phyloP scores from a whole-genome alignment of 2,329 filamentous ascomycete genomes.

The Macrophomina tecta region DNA sequence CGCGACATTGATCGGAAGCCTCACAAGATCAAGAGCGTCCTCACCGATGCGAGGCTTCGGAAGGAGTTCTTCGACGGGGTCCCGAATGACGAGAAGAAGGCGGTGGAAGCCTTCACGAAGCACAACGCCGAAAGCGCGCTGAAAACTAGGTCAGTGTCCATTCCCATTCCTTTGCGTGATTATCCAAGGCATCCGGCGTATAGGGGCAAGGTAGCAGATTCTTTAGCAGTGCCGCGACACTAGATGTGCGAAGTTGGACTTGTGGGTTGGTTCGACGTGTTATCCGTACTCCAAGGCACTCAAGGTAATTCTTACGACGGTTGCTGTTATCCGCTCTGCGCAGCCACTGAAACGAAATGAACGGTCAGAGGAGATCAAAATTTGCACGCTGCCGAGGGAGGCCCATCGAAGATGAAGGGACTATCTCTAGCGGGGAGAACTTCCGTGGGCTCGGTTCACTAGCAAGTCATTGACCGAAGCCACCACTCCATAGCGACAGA shows the following conservation, averaged over 20 bases:
- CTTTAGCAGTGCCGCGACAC: neutral
- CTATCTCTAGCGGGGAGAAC: slow-evolving; percentile 22
- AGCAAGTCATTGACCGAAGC: slow-evolving; percentile 24
- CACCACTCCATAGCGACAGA: slow-evolving; percentile 15
- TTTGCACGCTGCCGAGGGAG: slow-evolving; percentile 15
- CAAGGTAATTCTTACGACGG: neutral
- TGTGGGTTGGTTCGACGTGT: slow-evolving; percentile 6
- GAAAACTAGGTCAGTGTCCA: slow-evolving; percentile 76
- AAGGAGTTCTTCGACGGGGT: slow-evolving; percentile 67
- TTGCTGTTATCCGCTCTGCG: neutral
- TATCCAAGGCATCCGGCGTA: neutral
- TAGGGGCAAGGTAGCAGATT: neutral
- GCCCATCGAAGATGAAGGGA: slow-evolving; percentile 12
- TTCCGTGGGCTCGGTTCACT: slow-evolving; percentile 25
- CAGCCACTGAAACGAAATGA: neutral
- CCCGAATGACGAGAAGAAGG: slow-evolving; percentile 62
- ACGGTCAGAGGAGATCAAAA: slow-evolving; percentile 2
- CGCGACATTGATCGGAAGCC: slow-evolving; percentile 77
- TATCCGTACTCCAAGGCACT: neutral
- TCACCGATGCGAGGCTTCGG: slow-evolving; percentile 67
- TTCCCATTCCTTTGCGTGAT: slow-evolving; percentile 1
- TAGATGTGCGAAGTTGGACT: neutral
- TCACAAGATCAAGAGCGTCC: slow-evolving; percentile 69
- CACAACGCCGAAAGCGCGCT: slow-evolving; percentile 76
- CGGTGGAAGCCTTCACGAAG: slow-evolving; percentile 69